A percentile compares a stretch with the other conserved stretches of the same genome.
phyloP scores from a whole-genome alignment of 805 yeast genomes.

The Nakazawaea wyomingensis region DNA sequence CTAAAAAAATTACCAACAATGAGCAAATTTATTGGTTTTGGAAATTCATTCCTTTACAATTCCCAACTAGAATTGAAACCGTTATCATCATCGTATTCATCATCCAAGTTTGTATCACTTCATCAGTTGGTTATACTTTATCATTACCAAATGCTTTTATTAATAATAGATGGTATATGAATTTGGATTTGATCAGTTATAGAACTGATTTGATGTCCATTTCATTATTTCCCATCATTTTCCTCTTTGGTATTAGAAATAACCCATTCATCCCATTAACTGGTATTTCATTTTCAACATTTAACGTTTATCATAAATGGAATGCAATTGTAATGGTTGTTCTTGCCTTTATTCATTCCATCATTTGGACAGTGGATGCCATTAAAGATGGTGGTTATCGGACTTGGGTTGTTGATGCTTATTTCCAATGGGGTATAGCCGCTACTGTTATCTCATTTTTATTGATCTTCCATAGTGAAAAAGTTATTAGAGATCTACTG shows the following conservation, averaged over 20 bases:
- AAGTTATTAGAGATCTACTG: conserved; percentile 26
- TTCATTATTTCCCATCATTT: conserved; percentile 51
- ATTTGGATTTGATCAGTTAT: conserved; percentile 40
- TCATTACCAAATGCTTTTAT: conserved; percentile 34
- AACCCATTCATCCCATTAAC: conserved; percentile 58
- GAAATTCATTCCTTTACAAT: conserved; percentile 9
- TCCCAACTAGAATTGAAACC: conserved; percentile 18
- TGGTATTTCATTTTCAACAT: conserved; percentile 58
- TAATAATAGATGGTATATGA: conserved; percentile 24
- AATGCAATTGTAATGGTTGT: conserved; percentile 45
- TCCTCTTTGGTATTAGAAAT: conserved; percentile 68
- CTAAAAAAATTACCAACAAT: conserved; percentile 1
- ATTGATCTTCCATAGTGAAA: conserved; percentile 17
- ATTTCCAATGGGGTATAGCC: conserved; percentile 35
- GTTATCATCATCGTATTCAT: conserved; percentile 27
- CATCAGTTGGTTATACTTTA: conserved; percentile 30
- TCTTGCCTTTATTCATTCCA: conserved; percentile 51
- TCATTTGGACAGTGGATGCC: conserved; percentile 42
- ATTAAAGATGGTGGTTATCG: conserved; percentile 35
- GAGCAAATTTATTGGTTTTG: conserved; percentile 3
- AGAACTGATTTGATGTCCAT: conserved; percentile 47
- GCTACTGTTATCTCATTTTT: conserved; percentile 16
- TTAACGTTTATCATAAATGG: conserved; percentile 65
- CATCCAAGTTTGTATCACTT: conserved; percentile 25
- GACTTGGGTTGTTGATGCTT: conserved; percentile 38